Conservation (phyloP, 2,329 filamentous ascomycete genomes). For the Botrytis sinoallii region DNA sequence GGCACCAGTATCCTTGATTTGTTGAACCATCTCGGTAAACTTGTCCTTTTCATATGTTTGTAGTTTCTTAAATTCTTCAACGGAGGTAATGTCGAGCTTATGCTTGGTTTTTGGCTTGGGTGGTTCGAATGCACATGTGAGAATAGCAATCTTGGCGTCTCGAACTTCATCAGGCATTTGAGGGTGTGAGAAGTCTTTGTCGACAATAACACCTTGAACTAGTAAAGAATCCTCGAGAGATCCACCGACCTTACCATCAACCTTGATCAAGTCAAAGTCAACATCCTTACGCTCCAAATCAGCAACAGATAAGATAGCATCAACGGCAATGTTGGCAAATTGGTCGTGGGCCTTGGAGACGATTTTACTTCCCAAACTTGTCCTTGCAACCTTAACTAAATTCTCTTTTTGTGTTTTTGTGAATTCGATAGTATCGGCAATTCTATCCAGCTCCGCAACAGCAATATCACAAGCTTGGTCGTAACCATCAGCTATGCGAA, state of each 20-base stretch:
- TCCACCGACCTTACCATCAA: constrained; percentile 96
- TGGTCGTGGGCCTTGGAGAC: constrained; percentile 98
- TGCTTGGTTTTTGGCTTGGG: constrained; percentile 99
- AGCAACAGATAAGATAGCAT: constrained; percentile 93
- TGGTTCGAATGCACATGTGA: constrained; percentile 97
- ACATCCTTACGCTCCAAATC: constrained; percentile 96
- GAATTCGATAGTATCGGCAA: constrained; percentile 89
- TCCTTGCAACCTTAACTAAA: constrained; percentile 90
- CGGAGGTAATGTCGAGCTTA: constrained; percentile 93
- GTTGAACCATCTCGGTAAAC: constrained; percentile 97
- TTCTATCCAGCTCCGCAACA: constrained; percentile 84
- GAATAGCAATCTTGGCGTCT: constrained; percentile 94
- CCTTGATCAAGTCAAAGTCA: constrained; percentile 98
- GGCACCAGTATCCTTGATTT: constrained; percentile 95
- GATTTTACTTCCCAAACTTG: constrained; percentile 96
- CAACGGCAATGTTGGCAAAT: constrained; percentile 94
- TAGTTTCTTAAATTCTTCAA: constrained; percentile 97
- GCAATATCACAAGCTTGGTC: constrained; percentile 97
- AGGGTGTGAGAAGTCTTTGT: constrained; percentile 99
- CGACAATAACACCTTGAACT: constrained; percentile 96
- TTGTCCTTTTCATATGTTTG: constrained; percentile 95
- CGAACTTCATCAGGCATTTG: constrained; percentile 96
- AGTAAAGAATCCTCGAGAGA: constrained; percentile 88
- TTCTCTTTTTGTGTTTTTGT: constrained; percentile 76
- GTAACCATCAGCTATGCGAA: constrained; percentile 96